Evolutionary conservation across 768 basidiomycete genomes (phyloP).

Genomic region (Pilatotrama ljubarskyi): DNA sequence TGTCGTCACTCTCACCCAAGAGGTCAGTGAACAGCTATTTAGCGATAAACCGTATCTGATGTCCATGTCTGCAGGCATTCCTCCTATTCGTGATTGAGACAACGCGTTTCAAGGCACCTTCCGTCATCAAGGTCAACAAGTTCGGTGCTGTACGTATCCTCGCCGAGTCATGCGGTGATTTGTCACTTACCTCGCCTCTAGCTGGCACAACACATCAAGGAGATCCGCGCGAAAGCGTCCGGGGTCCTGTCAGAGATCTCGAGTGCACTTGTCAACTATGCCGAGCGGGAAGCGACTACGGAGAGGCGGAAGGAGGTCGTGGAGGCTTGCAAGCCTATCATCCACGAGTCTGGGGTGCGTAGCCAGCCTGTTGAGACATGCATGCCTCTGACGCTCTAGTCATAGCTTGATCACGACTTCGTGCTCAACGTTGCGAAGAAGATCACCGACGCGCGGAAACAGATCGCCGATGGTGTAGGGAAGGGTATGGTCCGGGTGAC

Average conservation of each 20-base stretch:
- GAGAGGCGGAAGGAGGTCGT: slow-evolving; percentile 56
- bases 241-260: slow-evolving; percentile 61
- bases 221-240: slow-evolving; percentile 53
- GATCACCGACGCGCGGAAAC: slow-evolving; percentile 68
- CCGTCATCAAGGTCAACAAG: slow-evolving; percentile 72
- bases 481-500: slow-evolving; percentile 65
- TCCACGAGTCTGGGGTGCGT: slow-evolving; percentile 37
- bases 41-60: neutral
- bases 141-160: slow-evolving; percentile 58
- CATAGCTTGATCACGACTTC: slow-evolving; percentile 66
- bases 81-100: slow-evolving; percentile 71
- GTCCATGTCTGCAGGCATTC: slow-evolving; percentile 56
- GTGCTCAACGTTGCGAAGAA: slow-evolving; percentile 61
- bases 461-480: slow-evolving; percentile 67
- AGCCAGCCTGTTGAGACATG: neutral
- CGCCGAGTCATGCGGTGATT: neutral
- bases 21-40: slow-evolving; percentile 42
- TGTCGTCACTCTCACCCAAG: slow-evolving; percentile 70
- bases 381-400: slow-evolving; percentile 1
- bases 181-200: slow-evolving; percentile 28
- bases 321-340: slow-evolving; percentile 48
- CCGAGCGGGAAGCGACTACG: slow-evolving; percentile 51
- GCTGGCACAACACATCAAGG: slow-evolving; percentile 70
- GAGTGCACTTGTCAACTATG: slow-evolving; percentile 45
- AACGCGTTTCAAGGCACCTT: slow-evolving; percentile 67